Evolutionary conservation across 208 protist species (phyloP), one percentile per base, ranked within the genome.

Genomic region (Crithidia bombi): DNA sequence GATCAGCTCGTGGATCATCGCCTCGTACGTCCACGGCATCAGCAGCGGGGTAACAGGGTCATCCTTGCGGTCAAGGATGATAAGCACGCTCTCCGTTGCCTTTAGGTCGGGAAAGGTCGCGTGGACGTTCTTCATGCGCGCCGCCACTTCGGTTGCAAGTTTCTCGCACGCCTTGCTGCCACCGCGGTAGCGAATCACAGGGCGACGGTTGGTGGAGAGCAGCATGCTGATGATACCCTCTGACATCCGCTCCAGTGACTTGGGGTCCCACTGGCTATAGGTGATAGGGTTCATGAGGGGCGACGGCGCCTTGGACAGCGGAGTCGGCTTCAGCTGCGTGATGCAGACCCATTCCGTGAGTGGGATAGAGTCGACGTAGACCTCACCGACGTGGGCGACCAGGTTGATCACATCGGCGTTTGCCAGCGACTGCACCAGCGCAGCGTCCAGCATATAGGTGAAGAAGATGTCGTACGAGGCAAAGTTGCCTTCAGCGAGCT

Each of bases 21-120:
- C 96, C 83, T 99, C 97, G 83, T 99, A 99, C 17, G 98, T 99
- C 98, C 98, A 99, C 69, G 99, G 97, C 64, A 89, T 98, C 26
- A 99, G 85, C 46, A 99, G 82, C 43, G 98, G 98, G 3, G 98
- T 99, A 4, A 99, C 75, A 14, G 97, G 97, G 75, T 99, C 98
- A 69, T 96, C 91, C 78, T 80, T 87, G 63, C 93, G 87, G 66
- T 97, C 90, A 6, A 96, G 55, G 50, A 97, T 79, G 23, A 96
- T 51, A 26, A 96, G 78, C 15, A 96, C 82, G n/a, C 83, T 91
- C 35, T 96, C 91, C 15, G 82, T 82, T 23, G 86, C 76, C 69
- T 81, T 87, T 33, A 97, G 79, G 75, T 98, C 90, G 55, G 89
- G 79, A 72, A 96, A 98, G 26, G 87, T 90, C 32, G 79, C 82